These are phyloP conservation scores for Penstemon eatonii DNA, from an alignment of 257 asterid genomes.

Conservation along the genomic window DNA sequence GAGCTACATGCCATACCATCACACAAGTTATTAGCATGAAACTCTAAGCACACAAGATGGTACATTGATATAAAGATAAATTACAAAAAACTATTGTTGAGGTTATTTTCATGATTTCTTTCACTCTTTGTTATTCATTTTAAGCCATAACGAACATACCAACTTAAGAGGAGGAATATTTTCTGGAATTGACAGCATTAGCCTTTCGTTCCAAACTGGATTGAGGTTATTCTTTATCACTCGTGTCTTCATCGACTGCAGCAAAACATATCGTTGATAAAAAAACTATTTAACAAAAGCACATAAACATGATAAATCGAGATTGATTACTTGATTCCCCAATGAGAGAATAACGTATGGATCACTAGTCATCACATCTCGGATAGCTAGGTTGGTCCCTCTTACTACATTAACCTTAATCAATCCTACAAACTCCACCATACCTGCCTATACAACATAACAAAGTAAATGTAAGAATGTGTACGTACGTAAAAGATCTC, in stretches of 20 bases:
- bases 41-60: background rate
- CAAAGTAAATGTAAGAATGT: conserved; percentile 21
- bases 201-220: conserved; percentile 90
- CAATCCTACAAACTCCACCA: conserved; percentile 94
- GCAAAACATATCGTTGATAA: background rate
- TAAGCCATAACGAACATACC: conserved; percentile 42
- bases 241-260: conserved; percentile 88
- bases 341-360: conserved; percentile 88
- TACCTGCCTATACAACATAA: conserved; percentile 79
- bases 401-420: conserved; percentile 79
- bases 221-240: conserved; percentile 84
- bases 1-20: conserved; percentile 40
- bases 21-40: conserved; percentile 5
- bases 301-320: background rate
- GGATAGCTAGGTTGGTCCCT: conserved; percentile 87
- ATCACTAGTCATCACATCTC: conserved; percentile 86
- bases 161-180: conserved; percentile 75
- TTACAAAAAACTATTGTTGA: too few relatives aligned
- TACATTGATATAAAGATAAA: too few relatives aligned
- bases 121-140: background rate
- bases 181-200: conserved; percentile 92
- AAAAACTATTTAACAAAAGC: background rate
- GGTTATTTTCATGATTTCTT: background rate
- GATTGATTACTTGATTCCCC: conserved; percentile 71
- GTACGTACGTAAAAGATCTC: too few relatives aligned